Base-by-base conservation (phyloP, 805 yeast species). In the Candida krabiensis region DNA sequence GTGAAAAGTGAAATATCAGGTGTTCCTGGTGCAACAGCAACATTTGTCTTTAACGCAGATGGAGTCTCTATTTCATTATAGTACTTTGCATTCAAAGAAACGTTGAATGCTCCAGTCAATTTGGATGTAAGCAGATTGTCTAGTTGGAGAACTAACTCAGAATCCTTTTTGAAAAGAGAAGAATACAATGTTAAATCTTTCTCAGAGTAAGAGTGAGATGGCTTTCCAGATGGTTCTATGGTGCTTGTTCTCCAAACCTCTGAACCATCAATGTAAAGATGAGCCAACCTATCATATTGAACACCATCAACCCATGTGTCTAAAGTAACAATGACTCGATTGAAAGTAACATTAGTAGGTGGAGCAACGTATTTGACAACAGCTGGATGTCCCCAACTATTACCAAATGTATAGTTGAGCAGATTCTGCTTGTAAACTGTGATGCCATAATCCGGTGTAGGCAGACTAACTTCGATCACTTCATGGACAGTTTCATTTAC, bases 241-340 rank as follows among this genome's bases (percentile, higher is more conserved):
- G 96, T 88, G 2, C 91, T 82, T 1, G 87, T 80, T 60, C 96
- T 75, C 95, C 96, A 87, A 27, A 87, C 64, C 46, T 85, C 85
- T 12, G 72, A 67, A 22, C 80, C 86, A 40, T 71, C 70, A 22
- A 84, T 59, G 49, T 73, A 81, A 31, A 86, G 66, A 56, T 82
- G 83, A 13, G 80, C 80, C 47, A 82, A 61, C 42, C 88, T 63
- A 52, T 82, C 87, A 48, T 76, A 80, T 54, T 82, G 88, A 11
- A 76, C 71, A 6, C 86, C 86, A 27, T 60, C 64, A 5, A 75
- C 78, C 11, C 71, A 56, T 8, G 80, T 77, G 36, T 75, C 67
- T 35, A 82, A 58, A 4, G 74, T 69, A 33, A 80, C 57, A 0
- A 79, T 70, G 12, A 80, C 80, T 46, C 71, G 70, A 50, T 78